phyloP scores from a whole-genome alignment of 208 protist species.

The Crithidia mellificae region DNA sequence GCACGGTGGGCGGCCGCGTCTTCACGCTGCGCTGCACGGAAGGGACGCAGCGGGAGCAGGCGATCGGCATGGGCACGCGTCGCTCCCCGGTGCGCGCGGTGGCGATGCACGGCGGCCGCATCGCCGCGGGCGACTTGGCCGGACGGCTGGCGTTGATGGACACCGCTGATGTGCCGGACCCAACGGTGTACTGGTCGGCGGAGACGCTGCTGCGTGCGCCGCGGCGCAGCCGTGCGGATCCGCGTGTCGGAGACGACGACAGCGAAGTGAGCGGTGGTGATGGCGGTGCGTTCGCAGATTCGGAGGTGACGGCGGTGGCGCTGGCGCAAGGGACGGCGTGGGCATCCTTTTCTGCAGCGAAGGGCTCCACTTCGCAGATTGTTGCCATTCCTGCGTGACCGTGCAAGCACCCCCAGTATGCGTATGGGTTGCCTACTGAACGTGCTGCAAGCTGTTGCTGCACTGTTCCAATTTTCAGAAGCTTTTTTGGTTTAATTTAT shows the following conservation, averaged over 20 bases:
- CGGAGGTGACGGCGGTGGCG: slow-evolving; percentile 43
- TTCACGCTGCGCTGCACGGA: slow-evolving; percentile 57
- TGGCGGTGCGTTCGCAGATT: slow-evolving; percentile 3
- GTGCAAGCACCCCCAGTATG: not conserved
- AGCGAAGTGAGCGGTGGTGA: not conserved
- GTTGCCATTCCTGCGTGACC: slow-evolving; percentile 41
- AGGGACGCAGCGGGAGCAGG: slow-evolving; percentile 49
- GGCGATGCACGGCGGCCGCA: slow-evolving; percentile 25
- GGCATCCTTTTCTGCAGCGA: slow-evolving; percentile 42
- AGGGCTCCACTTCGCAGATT: slow-evolving; percentile 37
- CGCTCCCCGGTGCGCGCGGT: slow-evolving; percentile 47
- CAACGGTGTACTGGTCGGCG: slow-evolving; percentile 51
- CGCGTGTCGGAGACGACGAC: not conserved
- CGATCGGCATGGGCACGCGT: slow-evolving; percentile 49
- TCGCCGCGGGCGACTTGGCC: slow-evolving; percentile 53
- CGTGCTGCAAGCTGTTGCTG: too few relatives aligned
- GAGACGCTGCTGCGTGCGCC: slow-evolving; percentile 35
- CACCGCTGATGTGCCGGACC: slow-evolving; percentile 45
- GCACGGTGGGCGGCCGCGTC: slow-evolving; percentile 61
- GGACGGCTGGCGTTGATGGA: slow-evolving; percentile 55
- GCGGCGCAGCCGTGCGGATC: slow-evolving; percentile 2
- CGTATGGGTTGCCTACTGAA: too few relatives aligned
- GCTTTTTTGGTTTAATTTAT: not conserved
- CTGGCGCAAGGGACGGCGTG: slow-evolving; percentile 42
- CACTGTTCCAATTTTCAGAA: too few relatives aligned